Evolutionary conservation across 345 rosid genomes (phyloP).

Genomic region (Crucihimalaya himalaica): DNA sequence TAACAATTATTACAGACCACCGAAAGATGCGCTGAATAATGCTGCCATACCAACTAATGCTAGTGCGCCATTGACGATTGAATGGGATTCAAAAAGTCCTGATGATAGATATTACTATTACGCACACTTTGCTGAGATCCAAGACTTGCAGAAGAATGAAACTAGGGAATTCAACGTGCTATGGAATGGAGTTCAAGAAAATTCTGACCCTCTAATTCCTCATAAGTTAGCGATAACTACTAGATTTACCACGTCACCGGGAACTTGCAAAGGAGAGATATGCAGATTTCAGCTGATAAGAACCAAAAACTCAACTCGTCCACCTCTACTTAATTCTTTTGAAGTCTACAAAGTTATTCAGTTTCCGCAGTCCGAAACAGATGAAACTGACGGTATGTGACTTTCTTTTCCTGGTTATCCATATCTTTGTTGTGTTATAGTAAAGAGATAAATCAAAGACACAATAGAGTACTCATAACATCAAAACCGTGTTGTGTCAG

Average conservation of each 20-base stretch:
- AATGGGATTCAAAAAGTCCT: neutral
- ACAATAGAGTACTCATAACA: neutral
- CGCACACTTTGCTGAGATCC: constrained; percentile 15
- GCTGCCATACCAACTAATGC: constrained; percentile 35
- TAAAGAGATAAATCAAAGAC: neutral
- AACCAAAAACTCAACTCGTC: constrained; percentile 23
- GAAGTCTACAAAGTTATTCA: constrained; percentile 25
- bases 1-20: no score
- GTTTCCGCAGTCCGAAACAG: constrained; percentile 19
- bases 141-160: constrained; percentile 5
- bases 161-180: constrained; percentile 26
- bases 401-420: no score
- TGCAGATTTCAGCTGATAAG: neutral
- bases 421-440: neutral
- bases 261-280: neutral
- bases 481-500: neutral
- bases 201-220: neutral
- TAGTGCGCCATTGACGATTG: constrained; percentile 12
- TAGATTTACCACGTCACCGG: neutral
- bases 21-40: neutral
- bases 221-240: neutral
- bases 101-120: neutral
- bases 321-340: constrained; percentile 39
- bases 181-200: constrained; percentile 22
- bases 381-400: neutral